Base-by-base conservation (phyloP, 805 yeast genomes). In the Priceomyces haplophilus region DNA sequence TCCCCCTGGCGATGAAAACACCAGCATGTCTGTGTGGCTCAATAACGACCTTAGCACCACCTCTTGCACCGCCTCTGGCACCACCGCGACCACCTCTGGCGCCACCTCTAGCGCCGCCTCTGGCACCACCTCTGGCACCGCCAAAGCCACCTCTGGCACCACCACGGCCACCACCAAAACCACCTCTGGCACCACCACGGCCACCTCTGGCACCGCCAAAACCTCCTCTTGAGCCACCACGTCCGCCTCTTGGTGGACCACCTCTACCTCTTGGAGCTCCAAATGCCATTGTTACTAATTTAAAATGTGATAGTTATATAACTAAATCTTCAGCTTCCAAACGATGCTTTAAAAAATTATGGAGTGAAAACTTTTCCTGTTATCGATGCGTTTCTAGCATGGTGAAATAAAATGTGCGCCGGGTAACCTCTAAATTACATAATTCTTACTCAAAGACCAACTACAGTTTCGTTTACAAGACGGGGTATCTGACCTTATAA, bases 1-100 rank as follows among this genome's bases (percentile, higher is more conserved):
- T 93, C 71, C 99, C 99, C 77, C 98, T 88, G 68, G 98, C 99
- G 72, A 93, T 91, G 83, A 82, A 93, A 55, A 93, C 97, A 82
- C 95, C 99, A 42, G 90, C 96, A 67, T 93, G 98, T 76, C 97
- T 86, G 74, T 93, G 99, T 59, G 98, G 97, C 76, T 93, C 99
- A 57, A 91, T 85, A 62, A 91, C 88, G 56, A 91, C 98, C 78
- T 86, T 93, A 59, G 97, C 96, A 67, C 95, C 95, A 59, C 91
- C 93, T 53, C 76, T 64, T 51, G 91, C 90, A 69, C 93, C 95
- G 53, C 90, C 91, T 49, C 82, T 56, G 47, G 82, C 84, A 61
- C 86, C 89, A 54, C 87, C 82, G 51, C 85, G 67, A 43, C 75
- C 74, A 40, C 74, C 75, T 40, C 77, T 77, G 47, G 79, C 64